Percentiles rank a stretch among this genome's conserved stretches.
Conservation (phyloP, 768 basidiomycete genomes). For the Mycena galopus region DNA sequence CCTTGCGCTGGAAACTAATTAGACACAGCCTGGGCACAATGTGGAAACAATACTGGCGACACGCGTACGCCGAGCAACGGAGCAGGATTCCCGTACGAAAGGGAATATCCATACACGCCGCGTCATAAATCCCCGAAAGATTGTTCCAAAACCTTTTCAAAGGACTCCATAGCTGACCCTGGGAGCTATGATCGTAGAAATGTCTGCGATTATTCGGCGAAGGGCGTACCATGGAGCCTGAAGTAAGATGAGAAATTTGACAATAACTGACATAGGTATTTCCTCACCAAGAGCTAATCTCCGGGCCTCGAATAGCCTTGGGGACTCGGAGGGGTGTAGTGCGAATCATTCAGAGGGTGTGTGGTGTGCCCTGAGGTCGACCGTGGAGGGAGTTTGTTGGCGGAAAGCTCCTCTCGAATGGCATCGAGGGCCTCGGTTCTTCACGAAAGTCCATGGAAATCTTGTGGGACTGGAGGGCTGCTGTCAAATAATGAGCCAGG, state of each 20-base stretch:
- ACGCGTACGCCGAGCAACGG: too few relatives aligned
- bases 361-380: not conserved
- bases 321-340: not conserved
- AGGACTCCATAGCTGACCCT: constrained; percentile 13
- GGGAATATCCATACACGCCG: constrained; percentile 4
- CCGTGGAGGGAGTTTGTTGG: not conserved
- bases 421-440: constrained; percentile 11
- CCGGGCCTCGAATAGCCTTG: constrained; percentile 12
- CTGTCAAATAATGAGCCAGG: too few relatives aligned
- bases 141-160: constrained; percentile 11
- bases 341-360: constrained; percentile 9
- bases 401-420: constrained; percentile 9
- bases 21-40: too few relatives aligned
- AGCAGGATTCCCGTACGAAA: not conserved
- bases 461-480: too few relatives aligned
- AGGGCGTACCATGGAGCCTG: not conserved
- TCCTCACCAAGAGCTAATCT: constrained; percentile 10
- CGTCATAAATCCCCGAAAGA: constrained; percentile 11
- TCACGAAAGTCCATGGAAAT: not conserved
- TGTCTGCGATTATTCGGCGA: not conserved
- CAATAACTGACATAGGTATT: not conserved
- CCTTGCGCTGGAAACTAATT: too few relatives aligned
- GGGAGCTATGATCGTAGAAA: not conserved
- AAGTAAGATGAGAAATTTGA: not conserved
- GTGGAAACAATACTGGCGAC: too few relatives aligned